Conservation (phyloP, 495 filamentous ascomycete genomes). For the Xylaria sp. region DNA sequence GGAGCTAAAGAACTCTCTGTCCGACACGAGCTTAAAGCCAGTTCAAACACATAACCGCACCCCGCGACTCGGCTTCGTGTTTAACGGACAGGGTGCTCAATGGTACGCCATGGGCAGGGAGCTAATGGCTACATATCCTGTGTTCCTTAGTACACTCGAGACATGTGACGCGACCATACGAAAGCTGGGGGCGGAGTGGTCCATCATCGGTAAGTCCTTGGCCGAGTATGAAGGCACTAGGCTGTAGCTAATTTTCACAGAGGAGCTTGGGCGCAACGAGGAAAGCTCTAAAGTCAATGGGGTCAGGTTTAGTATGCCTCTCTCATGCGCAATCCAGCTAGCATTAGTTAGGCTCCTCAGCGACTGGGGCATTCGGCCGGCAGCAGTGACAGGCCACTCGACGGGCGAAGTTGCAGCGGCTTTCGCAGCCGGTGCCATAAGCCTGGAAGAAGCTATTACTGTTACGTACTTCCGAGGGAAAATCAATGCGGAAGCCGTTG, state of each 20-base stretch:
- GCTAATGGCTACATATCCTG: slow-evolving; percentile 44
- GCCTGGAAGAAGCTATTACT: slow-evolving; percentile 47
- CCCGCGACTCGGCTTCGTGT: slow-evolving; percentile 45
- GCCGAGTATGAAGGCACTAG: too few species aligned
- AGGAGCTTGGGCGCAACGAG: slow-evolving; percentile 40
- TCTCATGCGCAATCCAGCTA: slow-evolving; percentile 45
- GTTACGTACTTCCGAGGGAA: slow-evolving; percentile 48
- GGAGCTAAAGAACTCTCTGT: slow-evolving; percentile 40
- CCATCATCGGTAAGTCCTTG: slow-evolving; percentile 55
- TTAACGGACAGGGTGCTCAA: slow-evolving; percentile 52
- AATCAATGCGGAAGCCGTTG: slow-evolving; percentile 8
- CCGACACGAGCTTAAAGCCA: too few species aligned
- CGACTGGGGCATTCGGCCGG: slow-evolving; percentile 53
- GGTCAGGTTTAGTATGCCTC: slow-evolving; percentile 47
- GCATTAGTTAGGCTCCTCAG: slow-evolving; percentile 56
- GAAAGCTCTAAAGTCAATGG: slow-evolving; percentile 35
- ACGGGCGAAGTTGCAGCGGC: slow-evolving; percentile 61
- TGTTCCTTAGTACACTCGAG: slow-evolving; percentile 35
- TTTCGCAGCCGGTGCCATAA: slow-evolving; percentile 43
- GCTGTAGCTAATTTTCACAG: too few species aligned
- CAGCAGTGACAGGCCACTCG: slow-evolving; percentile 61
- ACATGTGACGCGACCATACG: slow-evolving; percentile 48
- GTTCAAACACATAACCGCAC: too few species aligned
- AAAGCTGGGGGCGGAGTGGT: slow-evolving; percentile 38
- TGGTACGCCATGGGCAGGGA: slow-evolving; percentile 58